Evolutionary conservation across 164 flowering plant genomes (phyloP), one percentile per base, ranked within the genome.

Genomic region (Akebia trifoliata): DNA sequence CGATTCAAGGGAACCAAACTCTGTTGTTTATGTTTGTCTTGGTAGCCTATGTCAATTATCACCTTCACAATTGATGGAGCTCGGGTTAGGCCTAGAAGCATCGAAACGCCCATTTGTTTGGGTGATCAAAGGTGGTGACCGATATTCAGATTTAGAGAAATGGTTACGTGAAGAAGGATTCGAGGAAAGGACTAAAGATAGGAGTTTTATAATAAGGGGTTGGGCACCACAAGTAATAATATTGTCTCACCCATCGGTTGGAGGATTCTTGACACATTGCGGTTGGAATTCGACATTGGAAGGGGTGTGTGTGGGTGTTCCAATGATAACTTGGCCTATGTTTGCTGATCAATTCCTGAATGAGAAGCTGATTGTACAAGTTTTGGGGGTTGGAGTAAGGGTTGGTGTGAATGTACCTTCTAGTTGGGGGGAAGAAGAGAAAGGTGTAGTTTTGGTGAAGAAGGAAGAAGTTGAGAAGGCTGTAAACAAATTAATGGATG

Each of bases 261-360:
- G 80, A 50, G 84, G 75, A 24, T 81, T 79, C 54, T 20, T 81
- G 24, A 81, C 81, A 0, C 83, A 78, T 30, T 76, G 81, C 24
- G 81, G 83, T 4, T 78, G 83, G 92, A 85, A 85, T 65, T 85
- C 89, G 1, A 68, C 80, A 0, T 22, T 76, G 24, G 93, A 86
- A 67, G 81, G 73, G 3, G 50, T 76, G 0, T 58, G 66, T 20
- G 50, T 74, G 0, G 82, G 86, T 1, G 63, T 83, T 43, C 86
- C 87, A 1, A 69, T 81, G 85, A 59, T 80, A 4, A 77, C 87
- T 0, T 83, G 87, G 84, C 89, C 93, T 0, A 60, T 78, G 28
- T 79, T 77, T 37, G 69, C 76, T 0, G 87, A 83, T 26, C 89
- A 86, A 55, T 81, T 76, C 59, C 48, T 69, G 0, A 86, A 86